Evolutionary conservation across 1,284 basidiomycete genomes (phyloP), one percentile per base, ranked within the genome.

Genomic region (Cerioporus squamosus): DNA sequence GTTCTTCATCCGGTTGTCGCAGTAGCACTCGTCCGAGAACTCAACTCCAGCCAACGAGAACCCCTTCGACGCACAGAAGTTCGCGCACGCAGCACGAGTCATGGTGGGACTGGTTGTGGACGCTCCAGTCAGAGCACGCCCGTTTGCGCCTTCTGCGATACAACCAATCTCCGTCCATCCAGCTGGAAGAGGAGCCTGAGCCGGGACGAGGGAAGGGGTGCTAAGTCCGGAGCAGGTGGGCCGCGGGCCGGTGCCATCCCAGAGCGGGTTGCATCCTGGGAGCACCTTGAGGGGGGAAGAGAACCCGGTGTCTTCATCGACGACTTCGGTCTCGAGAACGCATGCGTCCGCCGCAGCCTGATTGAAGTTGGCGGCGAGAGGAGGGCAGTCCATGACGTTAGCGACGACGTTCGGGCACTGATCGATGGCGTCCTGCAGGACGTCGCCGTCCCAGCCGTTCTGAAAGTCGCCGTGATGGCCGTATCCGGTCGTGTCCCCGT

Each of bases 381-480:
- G 52, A 20, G 63, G 53, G 57, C 62, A 66, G 55, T 59, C 61
- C 57, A 52, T 55, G 39, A 69, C 57, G 55, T 67, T 59, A 2
- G 62, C 63, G 53, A 55, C 59, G 7, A 61, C 56, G 38, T 65
- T 56, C 22, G 62, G 62, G 64, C 72, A 74, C 43, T 64, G 53
- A 49, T 71, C 66, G 56, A 72, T 68, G 14, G 67, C 68, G 39
- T 55, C 47, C 55, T 70, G 67, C 43, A 74, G 66, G 45, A 72
- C 66, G 42, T 61, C 63, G 44, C 50, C 31, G 51, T 71, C 67
- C 72, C 72, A 74, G 15, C 71, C 72, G 59, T 70, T 74, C 53
- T 64, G 54, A 62, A 74, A 75, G 64, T 75, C 73, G 22, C 67
- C 71, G 63, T 75, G 73, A 55, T 69, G 68, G 2, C 68, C 69